These are phyloP conservation scores for Cymbopogon flexuosus DNA, from an alignment of 202 grass and related monocot genomes.

Conservation along the genomic window DNA sequence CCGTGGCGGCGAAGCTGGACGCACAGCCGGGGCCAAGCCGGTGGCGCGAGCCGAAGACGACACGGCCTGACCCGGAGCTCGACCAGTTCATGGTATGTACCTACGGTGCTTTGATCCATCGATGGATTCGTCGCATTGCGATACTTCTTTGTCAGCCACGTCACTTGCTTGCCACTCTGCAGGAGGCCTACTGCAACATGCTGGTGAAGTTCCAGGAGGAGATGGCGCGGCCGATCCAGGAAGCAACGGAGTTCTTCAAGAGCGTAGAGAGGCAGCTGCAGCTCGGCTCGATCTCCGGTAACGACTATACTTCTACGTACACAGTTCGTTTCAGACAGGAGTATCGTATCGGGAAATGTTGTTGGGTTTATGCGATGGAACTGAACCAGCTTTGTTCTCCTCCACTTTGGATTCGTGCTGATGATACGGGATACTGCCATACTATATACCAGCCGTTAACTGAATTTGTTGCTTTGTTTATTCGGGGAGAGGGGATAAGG, in stretches of 20 bases:
- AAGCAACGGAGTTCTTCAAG: conserved; percentile 75
- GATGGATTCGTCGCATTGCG: not conserved
- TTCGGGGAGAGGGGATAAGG: conserved; percentile 20
- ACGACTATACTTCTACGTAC: conserved; percentile 25
- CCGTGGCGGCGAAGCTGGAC: conserved; percentile 41
- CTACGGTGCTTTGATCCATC: not conserved
- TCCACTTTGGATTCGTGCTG: conserved; percentile 35
- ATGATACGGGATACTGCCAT: not conserved
- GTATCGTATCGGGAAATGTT: conserved; percentile 35
- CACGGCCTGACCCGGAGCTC: conserved; percentile 66
- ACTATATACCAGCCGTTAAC: not conserved
- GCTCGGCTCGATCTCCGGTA: conserved; percentile 56
- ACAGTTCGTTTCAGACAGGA: conserved; percentile 2
- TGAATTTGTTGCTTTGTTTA: conserved; percentile 25
- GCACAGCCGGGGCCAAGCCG: conserved; percentile 18
- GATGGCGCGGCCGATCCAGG: conserved; percentile 65
- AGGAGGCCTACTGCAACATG: conserved; percentile 88
- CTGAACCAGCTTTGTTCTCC: not conserved
- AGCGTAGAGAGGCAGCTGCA: conserved; percentile 69
- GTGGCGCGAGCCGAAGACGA: not conserved
- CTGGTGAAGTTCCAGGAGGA: conserved; percentile 80
- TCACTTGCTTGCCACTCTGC: too few species aligned
- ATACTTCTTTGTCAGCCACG: not conserved
- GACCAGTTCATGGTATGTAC: conserved; percentile 97
- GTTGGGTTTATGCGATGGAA: conserved; percentile 15